Conservation (phyloP, 1,284 basidiomycete genomes). For the Austroboletus olivaceoglutinosus region DNA sequence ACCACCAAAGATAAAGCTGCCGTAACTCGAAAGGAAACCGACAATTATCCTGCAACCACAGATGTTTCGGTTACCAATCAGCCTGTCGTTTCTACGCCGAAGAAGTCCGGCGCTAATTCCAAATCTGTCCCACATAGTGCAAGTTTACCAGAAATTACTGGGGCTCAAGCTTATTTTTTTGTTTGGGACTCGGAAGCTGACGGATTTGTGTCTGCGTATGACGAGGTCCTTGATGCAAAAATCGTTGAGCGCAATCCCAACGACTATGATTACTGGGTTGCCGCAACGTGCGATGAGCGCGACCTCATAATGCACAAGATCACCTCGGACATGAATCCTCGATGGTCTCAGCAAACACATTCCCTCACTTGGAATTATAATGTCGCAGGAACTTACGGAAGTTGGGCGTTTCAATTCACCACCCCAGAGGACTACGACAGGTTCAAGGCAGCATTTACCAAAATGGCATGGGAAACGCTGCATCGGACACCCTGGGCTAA, state of each 20-base stretch:
- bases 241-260: constrained; percentile 55
- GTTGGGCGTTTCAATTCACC: constrained; percentile 83
- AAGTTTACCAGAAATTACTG: constrained; percentile 37
- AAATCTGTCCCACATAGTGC: constrained; percentile 11
- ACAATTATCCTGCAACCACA: constrained; percentile 5
- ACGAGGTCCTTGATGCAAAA: constrained; percentile 70
- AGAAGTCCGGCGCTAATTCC: constrained; percentile 13
- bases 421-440: constrained; percentile 55
- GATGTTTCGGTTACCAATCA: constrained; percentile 9
- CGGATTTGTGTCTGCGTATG: constrained; percentile 59
- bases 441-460: constrained; percentile 71
- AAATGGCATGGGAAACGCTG: constrained; percentile 79
- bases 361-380: constrained; percentile 87
- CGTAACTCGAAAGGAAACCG: constrained; percentile 16
- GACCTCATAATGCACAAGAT: constrained; percentile 62
- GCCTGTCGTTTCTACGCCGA: constrained; percentile 9
- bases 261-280: constrained; percentile 63
- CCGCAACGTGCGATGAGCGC: constrained; percentile 50
- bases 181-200: constrained; percentile 73
- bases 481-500: constrained; percentile 80
- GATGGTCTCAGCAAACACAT: constrained; percentile 56
- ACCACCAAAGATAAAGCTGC: constrained; percentile 17
- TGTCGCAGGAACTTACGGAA: constrained; percentile 62
- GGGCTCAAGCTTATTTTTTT: constrained; percentile 56
- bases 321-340: constrained; percentile 73